phyloP scores from a whole-genome alignment of 2,329 filamentous ascomycete genomes.

The Paracamarosporium sp. region DNA sequence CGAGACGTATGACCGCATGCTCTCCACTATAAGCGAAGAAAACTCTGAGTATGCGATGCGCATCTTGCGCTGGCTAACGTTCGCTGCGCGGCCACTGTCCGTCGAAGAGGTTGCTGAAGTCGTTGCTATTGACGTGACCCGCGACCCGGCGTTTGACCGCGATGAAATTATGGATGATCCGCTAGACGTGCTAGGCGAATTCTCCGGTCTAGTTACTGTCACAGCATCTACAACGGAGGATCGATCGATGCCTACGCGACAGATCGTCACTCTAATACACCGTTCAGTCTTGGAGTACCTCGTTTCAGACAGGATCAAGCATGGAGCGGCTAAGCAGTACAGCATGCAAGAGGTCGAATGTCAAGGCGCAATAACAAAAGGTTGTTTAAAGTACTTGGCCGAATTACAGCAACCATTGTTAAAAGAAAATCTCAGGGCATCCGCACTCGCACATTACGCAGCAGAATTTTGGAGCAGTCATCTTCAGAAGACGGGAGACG shows the following conservation, averaged over 20 bases:
- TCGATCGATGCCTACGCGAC: too few relatives aligned
- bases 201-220: slow-evolving; percentile 34
- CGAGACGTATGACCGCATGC: slow-evolving; percentile 23
- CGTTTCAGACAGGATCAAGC: slow-evolving; percentile 29
- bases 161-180: slow-evolving; percentile 36
- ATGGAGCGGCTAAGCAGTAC: slow-evolving; percentile 27
- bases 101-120: slow-evolving; percentile 16
- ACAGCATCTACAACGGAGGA: slow-evolving; percentile 6
- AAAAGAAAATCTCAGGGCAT: slow-evolving; percentile 9
- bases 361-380: slow-evolving; percentile 25
- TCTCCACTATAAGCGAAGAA: slow-evolving; percentile 11
- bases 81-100: slow-evolving; percentile 13
- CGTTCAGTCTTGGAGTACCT: slow-evolving; percentile 48
- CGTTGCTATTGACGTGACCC: slow-evolving; percentile 22
- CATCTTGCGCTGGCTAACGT: slow-evolving; percentile 18
- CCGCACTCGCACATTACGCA: slow-evolving; percentile 32
- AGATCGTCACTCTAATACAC: slow-evolving; percentile 33
- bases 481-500: slow-evolving; percentile 13
- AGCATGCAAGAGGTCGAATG: slow-evolving; percentile 28
- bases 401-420: slow-evolving; percentile 24
- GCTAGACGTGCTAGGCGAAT: slow-evolving; percentile 25
- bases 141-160: slow-evolving; percentile 28
- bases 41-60: slow-evolving; percentile 11
- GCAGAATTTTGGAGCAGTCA: slow-evolving; percentile 37
- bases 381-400: slow-evolving; percentile 34